Evolutionary conservation across 139 green algal genomes (phyloP), one percentile per base, ranked within the genome.

Genomic region (Chlorella ohadii): DNA sequence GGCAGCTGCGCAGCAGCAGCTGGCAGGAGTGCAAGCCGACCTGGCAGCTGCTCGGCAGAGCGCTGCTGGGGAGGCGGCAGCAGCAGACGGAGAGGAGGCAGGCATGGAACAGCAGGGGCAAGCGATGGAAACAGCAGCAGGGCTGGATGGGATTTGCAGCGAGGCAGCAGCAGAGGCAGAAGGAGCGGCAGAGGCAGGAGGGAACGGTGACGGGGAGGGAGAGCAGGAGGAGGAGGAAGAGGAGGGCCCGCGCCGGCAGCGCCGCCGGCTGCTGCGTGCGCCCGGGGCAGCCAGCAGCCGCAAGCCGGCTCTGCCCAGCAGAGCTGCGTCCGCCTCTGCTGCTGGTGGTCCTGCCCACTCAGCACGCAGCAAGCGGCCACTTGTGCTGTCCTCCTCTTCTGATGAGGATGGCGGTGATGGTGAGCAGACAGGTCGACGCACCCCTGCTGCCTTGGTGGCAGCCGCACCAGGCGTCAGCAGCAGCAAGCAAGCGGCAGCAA

Each of bases 291-390:
- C 70, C 2, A 59, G 67, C 67, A 47, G 19, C 34, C n/a, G 34
- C 19, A 12, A 51, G 67, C 67, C 23, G 25, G 11, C 39, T 3
- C 12, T 4, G 41, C 9, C 39, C 0, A 22, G 51, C 9, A 2
- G 51, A 4, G 15, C 15, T 19, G 51, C 51, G 2, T 19, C 15
- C 2, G 51, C 33, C 64, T 15, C 39, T 15, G 39, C 70, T 17
- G 39, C 39, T 20, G 27, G 1, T 5, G n/a, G 36, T 28, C 16
- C 39, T 1, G 7, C 70, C 2, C 12, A 38, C 27, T n/a, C 70
- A 11, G 39, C 39, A 6, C 70, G 70, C 70, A 77, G 70, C 70
- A 77, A 77, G 70, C 27, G 70, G 27, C 70, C 39, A 7, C 70
- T 57, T 25, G 70, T 56, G 27, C 39, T 36, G 11, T 61, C 39